Evolutionary conservation across 2,329 filamentous ascomycete genomes (phyloP), one percentile per base, ranked within the genome.

Genomic region (Aspergillus clavatus): DNA sequence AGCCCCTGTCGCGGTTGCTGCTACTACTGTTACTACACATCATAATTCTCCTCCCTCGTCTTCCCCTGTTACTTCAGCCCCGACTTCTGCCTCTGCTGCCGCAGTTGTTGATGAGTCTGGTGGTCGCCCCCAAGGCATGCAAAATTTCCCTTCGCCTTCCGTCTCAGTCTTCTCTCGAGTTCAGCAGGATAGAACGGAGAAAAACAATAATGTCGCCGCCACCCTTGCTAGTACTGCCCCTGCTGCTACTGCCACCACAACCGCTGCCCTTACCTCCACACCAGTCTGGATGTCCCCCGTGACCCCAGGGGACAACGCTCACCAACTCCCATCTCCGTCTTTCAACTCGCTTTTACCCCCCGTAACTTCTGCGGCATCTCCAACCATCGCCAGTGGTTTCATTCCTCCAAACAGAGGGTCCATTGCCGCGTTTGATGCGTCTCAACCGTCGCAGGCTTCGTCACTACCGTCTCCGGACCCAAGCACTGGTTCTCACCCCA

Each of bases 381-480:
- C 29, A 24, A n/a, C 56, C 54, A 5, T 57, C 56, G 14, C 56
- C 59, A 12, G 12, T 7, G 44, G 27, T 31, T 39, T 19, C 37
- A 46, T 19, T 24, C 12, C 38, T 39, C n/a, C 33, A 31, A 37
- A n/a, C 19, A 38, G 24, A 11, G 31, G 18, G 31, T 10, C 31
- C 11, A 18, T 18, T 7, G 18, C 8, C 10, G 8, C 10, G 14
- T 8, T 10, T 2, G 5, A 12, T 35, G 31, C 19, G n/a, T 5
- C 22, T 29, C 26, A 26, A 41, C 38, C 43, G 42, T 45, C 39
- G 10, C 54, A 44, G 36, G 10, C 43, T 3, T 44, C 48, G 1
- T 48, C 60, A 4, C 54, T 63, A 38, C 60, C 57, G 11, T 63
- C 63, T 7, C 62, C 65, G 2, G 61, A 59, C 29, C 59, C 56